These are phyloP conservation scores for Crithidia bombi DNA, from an alignment of 208 protist genomes.

Conservation along the genomic window DNA sequence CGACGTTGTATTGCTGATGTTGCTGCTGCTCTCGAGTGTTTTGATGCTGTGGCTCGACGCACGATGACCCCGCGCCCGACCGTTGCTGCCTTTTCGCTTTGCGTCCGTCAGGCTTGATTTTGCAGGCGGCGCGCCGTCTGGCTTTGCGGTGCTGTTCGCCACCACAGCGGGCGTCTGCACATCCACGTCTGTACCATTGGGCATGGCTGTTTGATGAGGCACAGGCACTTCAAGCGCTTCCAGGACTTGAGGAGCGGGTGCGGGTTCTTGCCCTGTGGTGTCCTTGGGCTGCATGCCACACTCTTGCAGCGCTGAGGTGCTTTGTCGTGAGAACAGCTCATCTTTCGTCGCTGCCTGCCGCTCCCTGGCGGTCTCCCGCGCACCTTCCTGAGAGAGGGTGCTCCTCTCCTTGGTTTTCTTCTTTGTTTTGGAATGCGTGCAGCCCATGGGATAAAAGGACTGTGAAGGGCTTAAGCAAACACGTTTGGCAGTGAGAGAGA, in stretches of 20 bases:
- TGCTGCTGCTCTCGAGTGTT: not conserved
- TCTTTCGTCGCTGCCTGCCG: conserved; percentile 13
- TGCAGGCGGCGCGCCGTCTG: not conserved
- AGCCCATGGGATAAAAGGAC: conserved; percentile 23
- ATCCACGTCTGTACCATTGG: not conserved
- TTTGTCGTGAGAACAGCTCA: conserved; percentile 8
- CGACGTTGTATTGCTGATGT: not conserved
- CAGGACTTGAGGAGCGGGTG: not conserved
- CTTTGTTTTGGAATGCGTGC: conserved; percentile 14
- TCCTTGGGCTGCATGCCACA: conserved; percentile 5
- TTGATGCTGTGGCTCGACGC: not conserved
- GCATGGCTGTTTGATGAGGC: not conserved
- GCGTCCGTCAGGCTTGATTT: too few relatives aligned
- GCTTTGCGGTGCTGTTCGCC: not conserved
- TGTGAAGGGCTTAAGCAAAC: not conserved
- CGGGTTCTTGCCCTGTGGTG: not conserved
- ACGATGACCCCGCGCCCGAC: not conserved
- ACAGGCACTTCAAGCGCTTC: conserved; percentile 5
- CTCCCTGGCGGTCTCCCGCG: conserved; percentile 15
- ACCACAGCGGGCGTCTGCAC: not conserved
- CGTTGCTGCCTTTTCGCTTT: not conserved
- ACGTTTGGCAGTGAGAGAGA: not conserved
- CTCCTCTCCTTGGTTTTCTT: conserved; percentile 5
- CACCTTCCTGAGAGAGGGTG: conserved; percentile 18
- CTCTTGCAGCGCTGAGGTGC: conserved; percentile 10